A percentile compares a stretch with the other conserved stretches of the same genome.
Conservation (phyloP, 768 basidiomycete genomes). For the Boletus insuetus region DNA sequence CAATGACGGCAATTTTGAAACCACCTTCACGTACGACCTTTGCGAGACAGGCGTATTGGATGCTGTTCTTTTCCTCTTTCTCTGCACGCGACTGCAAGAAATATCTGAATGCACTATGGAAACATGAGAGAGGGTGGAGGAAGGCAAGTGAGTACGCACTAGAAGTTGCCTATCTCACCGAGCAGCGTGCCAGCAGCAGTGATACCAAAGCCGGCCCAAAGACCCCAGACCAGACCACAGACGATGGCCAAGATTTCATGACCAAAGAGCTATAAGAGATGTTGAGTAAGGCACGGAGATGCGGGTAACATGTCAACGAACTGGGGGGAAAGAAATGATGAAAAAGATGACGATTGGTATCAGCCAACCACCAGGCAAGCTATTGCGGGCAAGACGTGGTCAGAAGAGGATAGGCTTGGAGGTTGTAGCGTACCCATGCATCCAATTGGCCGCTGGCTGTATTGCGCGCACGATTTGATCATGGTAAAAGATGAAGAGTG, state of each 20-base stretch:
- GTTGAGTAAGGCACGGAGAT: conserved; percentile 2
- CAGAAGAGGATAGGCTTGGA: neutral
- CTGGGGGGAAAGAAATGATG: conserved; percentile 84
- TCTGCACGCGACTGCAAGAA: conserved; percentile 73
- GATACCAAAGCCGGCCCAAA: conserved; percentile 85
- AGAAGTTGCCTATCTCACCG: conserved; percentile 86
- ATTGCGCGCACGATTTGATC: conserved; percentile 51
- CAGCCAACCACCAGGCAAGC: conserved; percentile 60
- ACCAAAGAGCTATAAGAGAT: conserved; percentile 64
- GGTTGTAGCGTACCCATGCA: conserved; percentile 35
- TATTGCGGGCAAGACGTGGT: conserved; percentile 22
- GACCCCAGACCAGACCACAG: conserved; percentile 88
- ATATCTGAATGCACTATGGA: conserved; percentile 74
- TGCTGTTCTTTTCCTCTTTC: conserved; percentile 60
- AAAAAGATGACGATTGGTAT: conserved; percentile 82
- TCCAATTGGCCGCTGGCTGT: conserved; percentile 44
- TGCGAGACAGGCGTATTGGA: conserved; percentile 60
- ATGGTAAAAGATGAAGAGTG: conserved; percentile 61
- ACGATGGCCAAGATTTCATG: conserved; percentile 89
- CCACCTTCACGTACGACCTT: conserved; percentile 82
- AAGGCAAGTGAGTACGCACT: conserved; percentile 47
- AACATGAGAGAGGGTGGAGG: conserved; percentile 9
- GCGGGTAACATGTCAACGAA: conserved; percentile 29
- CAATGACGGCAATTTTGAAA: conserved; percentile 77
- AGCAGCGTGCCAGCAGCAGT: conserved; percentile 80